Conservation (phyloP, 495 filamentous ascomycete species). For the Annulohypoxylon nitens region DNA sequence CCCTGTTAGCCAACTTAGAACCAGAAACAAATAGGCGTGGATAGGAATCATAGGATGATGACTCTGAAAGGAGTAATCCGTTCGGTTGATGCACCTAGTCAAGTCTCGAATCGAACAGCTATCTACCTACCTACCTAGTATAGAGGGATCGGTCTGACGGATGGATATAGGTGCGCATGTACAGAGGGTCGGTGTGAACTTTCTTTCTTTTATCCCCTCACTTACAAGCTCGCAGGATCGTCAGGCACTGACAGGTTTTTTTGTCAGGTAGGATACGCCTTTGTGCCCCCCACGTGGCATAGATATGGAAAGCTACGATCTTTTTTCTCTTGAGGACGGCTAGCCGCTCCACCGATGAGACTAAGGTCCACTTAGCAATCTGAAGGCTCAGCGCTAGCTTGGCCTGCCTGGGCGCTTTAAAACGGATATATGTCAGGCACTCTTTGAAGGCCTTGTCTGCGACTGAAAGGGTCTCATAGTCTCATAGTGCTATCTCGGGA, state of each 20-base stretch:
- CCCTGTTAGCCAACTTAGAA: conserved; percentile 10
- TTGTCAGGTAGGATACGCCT: conserved; percentile 9
- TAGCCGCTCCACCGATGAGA: conserved; percentile 33
- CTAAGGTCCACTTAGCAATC: conserved; percentile 31
- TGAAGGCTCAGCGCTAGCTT: conserved; percentile 35
- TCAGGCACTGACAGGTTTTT: conserved; percentile 15
- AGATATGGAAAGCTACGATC: conserved; percentile 25
- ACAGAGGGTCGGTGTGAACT: conserved; percentile 27
- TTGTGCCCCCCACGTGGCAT: conserved; percentile 34
- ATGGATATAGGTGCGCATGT: conserved; percentile 12
- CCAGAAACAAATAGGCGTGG: conserved; percentile 15
- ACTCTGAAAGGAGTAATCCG: conserved; percentile 39
- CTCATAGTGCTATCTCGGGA: conserved; percentile 31
- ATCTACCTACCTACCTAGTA: neutral
- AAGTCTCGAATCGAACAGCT: neutral
- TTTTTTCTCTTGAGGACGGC: conserved; percentile 2
- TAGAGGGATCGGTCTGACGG: neutral
- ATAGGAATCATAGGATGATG: conserved; percentile 21
- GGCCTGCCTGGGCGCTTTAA: conserved; percentile 21
- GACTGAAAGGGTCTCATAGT: conserved; percentile 7
- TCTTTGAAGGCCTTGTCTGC: conserved; percentile 18
- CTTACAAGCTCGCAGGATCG: conserved; percentile 4
- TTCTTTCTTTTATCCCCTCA: conserved; percentile 13
- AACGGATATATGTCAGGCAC: conserved; percentile 29
- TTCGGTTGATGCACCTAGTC: conserved; percentile 22